Conservation (phyloP, 495 filamentous ascomycete species). For the Lepraria neglecta region DNA sequence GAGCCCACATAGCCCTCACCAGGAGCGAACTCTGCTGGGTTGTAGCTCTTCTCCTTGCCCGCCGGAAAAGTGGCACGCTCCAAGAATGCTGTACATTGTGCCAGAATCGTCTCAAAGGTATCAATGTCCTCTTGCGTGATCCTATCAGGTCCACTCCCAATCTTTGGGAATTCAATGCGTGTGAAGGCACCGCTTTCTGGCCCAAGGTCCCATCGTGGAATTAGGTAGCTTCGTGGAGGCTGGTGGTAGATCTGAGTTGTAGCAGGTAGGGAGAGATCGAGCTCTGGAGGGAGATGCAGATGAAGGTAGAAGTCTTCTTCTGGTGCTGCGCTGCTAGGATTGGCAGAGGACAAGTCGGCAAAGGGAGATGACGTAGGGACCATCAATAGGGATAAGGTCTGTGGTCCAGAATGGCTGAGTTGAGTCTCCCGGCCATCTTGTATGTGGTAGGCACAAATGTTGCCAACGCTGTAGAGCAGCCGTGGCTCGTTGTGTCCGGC, state of each 20-base stretch:
- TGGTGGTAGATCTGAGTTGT: conserved; percentile 95
- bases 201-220: conserved; percentile 86
- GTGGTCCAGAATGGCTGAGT: conserved; percentile 76
- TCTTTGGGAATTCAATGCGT: conserved; percentile 74
- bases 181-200: conserved; percentile 85
- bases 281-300: conserved; percentile 84
- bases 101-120: conserved; percentile 93
- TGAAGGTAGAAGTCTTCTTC: conserved; percentile 96
- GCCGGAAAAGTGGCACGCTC: conserved; percentile 61
- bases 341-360: conserved; percentile 52
- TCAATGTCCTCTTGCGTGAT: conserved; percentile 87
- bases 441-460: conserved; percentile 80
- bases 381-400: conserved; percentile 88
- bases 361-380: conserved; percentile 75
- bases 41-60: conserved; percentile 52
- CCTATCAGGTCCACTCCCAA: conserved; percentile 55
- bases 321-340: conserved; percentile 49
- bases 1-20: conserved; percentile 64
- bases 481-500: conserved; percentile 59
- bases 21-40: conserved; percentile 70
- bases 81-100: conserved; percentile 89
- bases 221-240: conserved; percentile 80
- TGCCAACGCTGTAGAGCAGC: conserved; percentile 75
- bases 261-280: conserved; percentile 82
- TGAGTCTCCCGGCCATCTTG: conserved; percentile 77